Percentiles rank a stretch among this genome's conserved stretches.
phyloP scores from a whole-genome alignment of 305 asterid genomes.

The Plantago lanceolata region DNA sequence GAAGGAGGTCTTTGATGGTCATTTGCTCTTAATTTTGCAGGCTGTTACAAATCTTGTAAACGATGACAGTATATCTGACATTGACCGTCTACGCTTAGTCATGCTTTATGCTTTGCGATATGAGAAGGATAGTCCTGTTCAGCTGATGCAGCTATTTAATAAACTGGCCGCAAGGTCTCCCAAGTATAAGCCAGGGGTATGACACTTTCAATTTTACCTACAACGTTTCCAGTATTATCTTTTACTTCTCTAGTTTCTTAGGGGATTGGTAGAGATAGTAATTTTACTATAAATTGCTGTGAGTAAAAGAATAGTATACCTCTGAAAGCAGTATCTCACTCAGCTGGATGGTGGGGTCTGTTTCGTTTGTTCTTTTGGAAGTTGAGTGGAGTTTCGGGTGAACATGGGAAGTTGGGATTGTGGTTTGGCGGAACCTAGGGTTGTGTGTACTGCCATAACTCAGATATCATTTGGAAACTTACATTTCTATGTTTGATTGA shows the following conservation, averaged over 20 bases:
- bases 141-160: conserved; percentile 94
- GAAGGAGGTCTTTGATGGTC: conserved; percentile 5
- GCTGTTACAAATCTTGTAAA: conserved; percentile 87
- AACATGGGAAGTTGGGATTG: no score
- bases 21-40: conserved; percentile 39
- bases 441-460: no score
- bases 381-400: no score
- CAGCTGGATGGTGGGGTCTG: no score
- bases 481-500: conserved; percentile 33
- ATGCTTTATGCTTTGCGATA: conserved; percentile 95
- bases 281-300: no score
- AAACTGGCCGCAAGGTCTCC: conserved; percentile 92
- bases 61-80: conserved; percentile 70
- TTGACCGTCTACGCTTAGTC: conserved; percentile 89
- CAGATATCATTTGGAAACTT: no score
- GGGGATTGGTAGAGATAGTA: not conserved
- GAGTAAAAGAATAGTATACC: no score
- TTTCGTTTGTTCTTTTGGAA: no score
- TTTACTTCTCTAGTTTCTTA: conserved; percentile 12
- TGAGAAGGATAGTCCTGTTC: conserved; percentile 96
- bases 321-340: no score
- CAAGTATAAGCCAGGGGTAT: conserved; percentile 96
- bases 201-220: conserved; percentile 20
- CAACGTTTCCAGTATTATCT: not conserved
- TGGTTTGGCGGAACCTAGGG: no score